Evolutionary conservation across 768 basidiomycete genomes (phyloP).

Genomic region (Tylopilus sp.): DNA sequence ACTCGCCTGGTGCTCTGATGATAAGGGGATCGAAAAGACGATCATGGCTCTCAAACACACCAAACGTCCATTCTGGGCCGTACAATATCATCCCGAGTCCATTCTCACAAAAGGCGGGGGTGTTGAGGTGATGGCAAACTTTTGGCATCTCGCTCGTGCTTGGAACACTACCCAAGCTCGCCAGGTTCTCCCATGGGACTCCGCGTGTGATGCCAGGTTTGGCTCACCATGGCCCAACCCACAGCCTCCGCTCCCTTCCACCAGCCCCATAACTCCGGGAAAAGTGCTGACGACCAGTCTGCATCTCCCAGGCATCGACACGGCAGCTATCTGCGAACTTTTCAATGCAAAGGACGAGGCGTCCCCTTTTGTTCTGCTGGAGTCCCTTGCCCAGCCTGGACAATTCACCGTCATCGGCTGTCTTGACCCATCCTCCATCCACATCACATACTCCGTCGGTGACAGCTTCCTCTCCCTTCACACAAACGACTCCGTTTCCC

Average conservation of each 20-base stretch:
- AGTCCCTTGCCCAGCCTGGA: constrained; percentile 75
- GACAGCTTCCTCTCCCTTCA: constrained; percentile 47
- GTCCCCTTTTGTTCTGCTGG: constrained; percentile 66
- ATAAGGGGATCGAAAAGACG: constrained; percentile 59
- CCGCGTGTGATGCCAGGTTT: constrained; percentile 33
- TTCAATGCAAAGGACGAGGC: constrained; percentile 57
- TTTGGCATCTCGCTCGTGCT: constrained; percentile 62
- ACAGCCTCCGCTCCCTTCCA: constrained; percentile 19
- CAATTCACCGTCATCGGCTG: constrained; percentile 70
- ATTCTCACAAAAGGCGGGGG: constrained; percentile 70
- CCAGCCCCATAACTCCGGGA: constrained; percentile 20
- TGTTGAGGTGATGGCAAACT: constrained; percentile 64
- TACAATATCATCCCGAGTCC: constrained; percentile 89
- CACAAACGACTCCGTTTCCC: constrained; percentile 32
- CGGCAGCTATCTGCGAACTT: constrained; percentile 54
- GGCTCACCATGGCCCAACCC: constrained; percentile 59
- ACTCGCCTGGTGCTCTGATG: constrained; percentile 76
- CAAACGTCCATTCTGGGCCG: constrained; percentile 74
- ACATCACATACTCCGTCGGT: constrained; percentile 54
- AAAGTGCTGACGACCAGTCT: constrained; percentile 39
- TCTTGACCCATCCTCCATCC: constrained; percentile 49
- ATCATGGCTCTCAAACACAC: constrained; percentile 73
- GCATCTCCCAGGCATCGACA: constrained; percentile 39
- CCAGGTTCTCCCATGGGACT: constrained; percentile 40
- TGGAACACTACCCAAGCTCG: constrained; percentile 50